Evolutionary conservation across 108 stramenopile species (phyloP).

Genomic region (Pseudonitzschia multiseries): DNA sequence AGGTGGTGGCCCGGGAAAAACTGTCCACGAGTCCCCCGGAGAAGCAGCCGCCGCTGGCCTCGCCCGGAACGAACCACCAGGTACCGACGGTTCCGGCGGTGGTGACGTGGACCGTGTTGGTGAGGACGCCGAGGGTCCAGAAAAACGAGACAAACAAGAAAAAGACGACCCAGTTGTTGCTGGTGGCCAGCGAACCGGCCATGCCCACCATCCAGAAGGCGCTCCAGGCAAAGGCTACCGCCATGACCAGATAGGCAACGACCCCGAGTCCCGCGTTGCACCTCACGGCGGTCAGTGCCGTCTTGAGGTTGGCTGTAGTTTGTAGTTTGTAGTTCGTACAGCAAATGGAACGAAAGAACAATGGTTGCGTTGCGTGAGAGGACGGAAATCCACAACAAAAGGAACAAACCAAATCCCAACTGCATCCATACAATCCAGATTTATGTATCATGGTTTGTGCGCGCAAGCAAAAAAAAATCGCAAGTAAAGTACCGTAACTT

Average conservation of each 20-base stretch:
- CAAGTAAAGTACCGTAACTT: too few species aligned
- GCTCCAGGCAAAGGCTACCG: conserved; percentile 60
- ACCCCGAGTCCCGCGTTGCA: conserved; percentile 56
- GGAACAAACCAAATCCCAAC: too few species aligned
- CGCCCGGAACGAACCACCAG: conserved; percentile 88
- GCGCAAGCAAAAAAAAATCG: background rate
- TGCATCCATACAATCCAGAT: too few species aligned
- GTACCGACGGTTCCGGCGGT: conserved; percentile 79
- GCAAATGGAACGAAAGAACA: too few species aligned
- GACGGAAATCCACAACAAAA: too few species aligned
- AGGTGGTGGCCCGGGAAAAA: conserved; percentile 68
- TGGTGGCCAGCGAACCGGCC: conserved; percentile 34
- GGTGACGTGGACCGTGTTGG: conserved; percentile 79
- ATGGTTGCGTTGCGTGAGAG: too few species aligned
- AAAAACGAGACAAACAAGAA: conserved; percentile 52
- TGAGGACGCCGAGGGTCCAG: conserved; percentile 56
- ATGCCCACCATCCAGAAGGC: conserved; percentile 57
- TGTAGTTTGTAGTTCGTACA: too few species aligned
- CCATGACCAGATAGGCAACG: conserved; percentile 47
- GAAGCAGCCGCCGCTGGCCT: conserved; percentile 53
- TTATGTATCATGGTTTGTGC: too few species aligned
- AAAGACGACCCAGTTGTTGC: conserved; percentile 32
- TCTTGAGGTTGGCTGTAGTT: conserved; percentile 17
- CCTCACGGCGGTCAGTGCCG: conserved; percentile 68
- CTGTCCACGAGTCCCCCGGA: conserved; percentile 51